Base-by-base conservation (phyloP, 73 alveolate species). In the Paramecium tetraurelia region DNA sequence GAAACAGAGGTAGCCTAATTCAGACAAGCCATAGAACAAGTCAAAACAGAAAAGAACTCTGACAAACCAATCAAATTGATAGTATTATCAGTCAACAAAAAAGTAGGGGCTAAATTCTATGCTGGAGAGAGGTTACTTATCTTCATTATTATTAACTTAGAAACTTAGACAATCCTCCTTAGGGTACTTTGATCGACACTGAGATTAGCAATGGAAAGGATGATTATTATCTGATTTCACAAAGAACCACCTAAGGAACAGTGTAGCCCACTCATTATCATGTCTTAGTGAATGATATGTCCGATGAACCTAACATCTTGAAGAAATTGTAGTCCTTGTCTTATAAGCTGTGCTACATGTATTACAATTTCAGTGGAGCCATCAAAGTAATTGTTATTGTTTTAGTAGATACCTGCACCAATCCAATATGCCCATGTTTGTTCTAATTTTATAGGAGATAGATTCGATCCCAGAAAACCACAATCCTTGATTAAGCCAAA, bases 281-380 rank as follows among this genome's bases (percentile, higher is more conserved):
- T 85, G 97, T 97, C 46, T 33, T 97, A 53, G 89, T 92, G 84
- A 97, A 97, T 90, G 93, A 89, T 33, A 63, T 95, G 50, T 92
- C 87, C 14, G 92, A 92, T 27, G 92, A 98, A 33, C 94, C 97
- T 57, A 96, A 97, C 58, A 94, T 93, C 59, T 83, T 95, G 48
- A 97, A 95, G 96, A 96, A 93, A 72, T 77, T 86, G 18, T 38
- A 86, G 33, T 53, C 57, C 20, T 94, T 97, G 8, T 93, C 98
- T 70, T 97, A 95, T 94, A 95, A 97, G 29, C 94, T 97, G 58
- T 96, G 99, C 40, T 97, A 93, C 95, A 94, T 96, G 95, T 97
- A 97, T 94, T 97, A 98, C 95, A 97, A 97, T 94, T 97, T 97
- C 96, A 95, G 96, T 72, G 99, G 99, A 9, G 96, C 99, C 29